Percentiles rank a stretch among this genome's conserved stretches.
Evolutionary conservation across 2,329 filamentous ascomycete genomes (phyloP).

Genomic region (Nemania bipapillata): DNA sequence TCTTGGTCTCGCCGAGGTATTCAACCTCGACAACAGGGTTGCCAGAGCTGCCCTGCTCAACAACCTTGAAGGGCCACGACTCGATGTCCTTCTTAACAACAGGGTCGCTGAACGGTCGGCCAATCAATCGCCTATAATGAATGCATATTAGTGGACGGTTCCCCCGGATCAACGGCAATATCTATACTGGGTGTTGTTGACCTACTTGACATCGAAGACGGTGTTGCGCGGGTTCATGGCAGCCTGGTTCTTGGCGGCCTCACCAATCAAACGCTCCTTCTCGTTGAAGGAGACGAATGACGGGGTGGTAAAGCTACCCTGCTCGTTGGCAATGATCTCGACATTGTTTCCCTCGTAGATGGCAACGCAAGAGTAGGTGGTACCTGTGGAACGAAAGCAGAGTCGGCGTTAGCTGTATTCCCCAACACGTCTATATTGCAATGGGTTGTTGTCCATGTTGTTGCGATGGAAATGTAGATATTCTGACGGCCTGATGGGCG

Average conservation of each 20-base stretch:
- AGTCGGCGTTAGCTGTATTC: conserved; percentile 15
- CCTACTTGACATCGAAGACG: conserved; percentile 98
- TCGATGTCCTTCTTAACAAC: conserved; percentile 99
- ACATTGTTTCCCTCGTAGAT: conserved; percentile 99
- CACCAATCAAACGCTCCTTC: conserved; percentile 98
- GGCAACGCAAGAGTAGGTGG: conserved; percentile 99
- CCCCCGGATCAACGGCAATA: not conserved
- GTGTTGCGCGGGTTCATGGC: conserved; percentile 99
- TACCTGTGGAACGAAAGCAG: conserved; percentile 68
- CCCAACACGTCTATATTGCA: not conserved
- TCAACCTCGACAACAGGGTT: conserved; percentile 94
- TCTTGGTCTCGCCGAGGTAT: conserved; percentile 94
- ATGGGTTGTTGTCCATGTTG: not conserved
- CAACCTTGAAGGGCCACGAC: conserved; percentile 99
- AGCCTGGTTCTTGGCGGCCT: conserved; percentile 99
- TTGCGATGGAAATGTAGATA: no score
- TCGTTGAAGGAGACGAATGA: conserved; percentile 99
- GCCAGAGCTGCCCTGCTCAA: conserved; percentile 77
- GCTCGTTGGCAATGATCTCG: conserved; percentile 99
- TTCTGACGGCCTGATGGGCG: no score
- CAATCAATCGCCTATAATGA: conserved; percentile 85
- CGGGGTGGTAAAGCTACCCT: conserved; percentile 98
- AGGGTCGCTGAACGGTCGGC: conserved; percentile 92
- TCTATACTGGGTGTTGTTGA: conserved; percentile 40
- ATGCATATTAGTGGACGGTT: conserved; percentile 18